Percentiles rank a stretch among this genome's conserved stretches.
Conservation (phyloP, 129 eudicot genomes). For the Pseudognaphalium luteoalbum region DNA sequence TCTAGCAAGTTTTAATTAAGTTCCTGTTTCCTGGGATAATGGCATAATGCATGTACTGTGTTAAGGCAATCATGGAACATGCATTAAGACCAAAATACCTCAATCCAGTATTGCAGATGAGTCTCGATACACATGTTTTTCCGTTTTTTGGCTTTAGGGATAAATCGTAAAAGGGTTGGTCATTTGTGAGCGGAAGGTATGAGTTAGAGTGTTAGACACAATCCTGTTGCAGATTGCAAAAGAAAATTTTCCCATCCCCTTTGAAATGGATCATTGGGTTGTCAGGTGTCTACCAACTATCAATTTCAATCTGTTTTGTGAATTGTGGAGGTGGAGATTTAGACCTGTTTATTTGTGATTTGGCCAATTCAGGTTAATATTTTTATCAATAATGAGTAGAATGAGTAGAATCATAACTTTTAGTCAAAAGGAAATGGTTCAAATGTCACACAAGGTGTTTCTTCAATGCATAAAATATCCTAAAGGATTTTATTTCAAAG, state of each 20-base stretch:
- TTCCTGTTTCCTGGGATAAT: background rate
- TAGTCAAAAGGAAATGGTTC: too few relatives aligned
- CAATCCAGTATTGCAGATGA: background rate
- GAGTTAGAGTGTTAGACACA: background rate
- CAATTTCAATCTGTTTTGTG: too few relatives aligned
- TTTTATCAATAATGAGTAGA: too few relatives aligned
- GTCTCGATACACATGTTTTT: background rate
- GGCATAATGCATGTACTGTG: background rate
- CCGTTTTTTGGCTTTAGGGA: background rate
- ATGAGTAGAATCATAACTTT: too few relatives aligned
- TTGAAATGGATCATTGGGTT: background rate
- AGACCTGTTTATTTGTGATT: too few relatives aligned
- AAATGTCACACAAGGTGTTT: too few relatives aligned
- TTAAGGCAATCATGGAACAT: background rate
- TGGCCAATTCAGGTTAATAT: too few relatives aligned
- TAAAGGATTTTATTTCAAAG: too few relatives aligned
- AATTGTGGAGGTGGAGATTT: too few relatives aligned
- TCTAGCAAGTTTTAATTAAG: background rate
- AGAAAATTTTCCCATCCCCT: background rate
- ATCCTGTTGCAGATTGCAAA: background rate
- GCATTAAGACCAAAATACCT: constrained; percentile 16
- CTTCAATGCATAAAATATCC: too few relatives aligned
- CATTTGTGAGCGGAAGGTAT: background rate
- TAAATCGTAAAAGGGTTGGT: background rate
- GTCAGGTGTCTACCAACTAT: background rate